Evolutionary conservation across 805 yeast genomes (phyloP).

Genomic region (Metschnikowia picachoensis): DNA sequence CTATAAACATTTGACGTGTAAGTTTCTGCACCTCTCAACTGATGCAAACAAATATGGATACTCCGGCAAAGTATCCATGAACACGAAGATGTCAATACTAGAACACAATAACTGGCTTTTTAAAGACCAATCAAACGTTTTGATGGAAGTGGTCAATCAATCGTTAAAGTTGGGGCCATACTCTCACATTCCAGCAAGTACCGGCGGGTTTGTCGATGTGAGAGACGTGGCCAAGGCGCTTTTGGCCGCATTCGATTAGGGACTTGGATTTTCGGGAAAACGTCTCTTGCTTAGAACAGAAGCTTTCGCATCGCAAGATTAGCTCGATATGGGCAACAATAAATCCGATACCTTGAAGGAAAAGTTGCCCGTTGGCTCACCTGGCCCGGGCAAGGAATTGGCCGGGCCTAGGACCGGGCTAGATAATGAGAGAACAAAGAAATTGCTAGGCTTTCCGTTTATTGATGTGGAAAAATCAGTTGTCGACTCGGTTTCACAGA

Average conservation of each 20-base stretch:
- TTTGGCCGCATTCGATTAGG: constrained; percentile 19
- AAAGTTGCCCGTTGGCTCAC: constrained; percentile 42
- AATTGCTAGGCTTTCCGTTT: constrained; percentile 12
- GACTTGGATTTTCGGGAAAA: constrained; percentile 16
- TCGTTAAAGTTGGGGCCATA: constrained; percentile 1
- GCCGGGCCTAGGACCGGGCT: constrained; percentile 3
- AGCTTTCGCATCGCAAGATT: constrained; percentile 24
- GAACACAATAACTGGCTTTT: no score
- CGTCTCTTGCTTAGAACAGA: constrained; percentile 28
- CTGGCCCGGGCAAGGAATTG: constrained; percentile 36
- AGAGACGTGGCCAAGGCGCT: constrained; percentile 19
- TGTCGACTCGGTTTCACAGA: constrained; percentile 22
- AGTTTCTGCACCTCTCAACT: no score
- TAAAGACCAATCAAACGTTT: constrained; percentile 25
- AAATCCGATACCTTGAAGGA: constrained; percentile 41
- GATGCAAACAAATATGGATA: no score
- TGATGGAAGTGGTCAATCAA: constrained; percentile 13
- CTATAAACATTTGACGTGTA: no score
- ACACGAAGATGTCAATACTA: no score
- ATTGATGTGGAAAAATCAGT: constrained; percentile 33
- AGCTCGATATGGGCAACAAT: constrained; percentile 31
- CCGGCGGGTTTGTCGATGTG: constrained; percentile 14
- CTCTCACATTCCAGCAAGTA: background rate
- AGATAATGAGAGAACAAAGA: constrained; percentile 11
- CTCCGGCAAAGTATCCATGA: no score